Base-by-base conservation (phyloP, 2,329 filamentous ascomycete species). In the Phialophora macrospora region DNA sequence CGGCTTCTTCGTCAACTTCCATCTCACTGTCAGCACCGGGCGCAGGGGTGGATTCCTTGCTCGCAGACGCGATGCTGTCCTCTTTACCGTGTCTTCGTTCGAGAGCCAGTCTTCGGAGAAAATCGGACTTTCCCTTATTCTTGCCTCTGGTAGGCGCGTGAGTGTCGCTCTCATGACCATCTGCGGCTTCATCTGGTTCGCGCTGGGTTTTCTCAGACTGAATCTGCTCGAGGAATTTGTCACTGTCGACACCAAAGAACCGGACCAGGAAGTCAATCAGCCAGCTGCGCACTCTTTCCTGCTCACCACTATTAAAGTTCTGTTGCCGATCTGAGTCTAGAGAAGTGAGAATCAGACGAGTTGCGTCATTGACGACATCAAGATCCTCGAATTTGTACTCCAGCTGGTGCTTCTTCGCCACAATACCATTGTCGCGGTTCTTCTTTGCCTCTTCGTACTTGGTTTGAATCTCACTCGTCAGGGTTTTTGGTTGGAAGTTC, bases 371-470 rank as follows among this genome's bases (percentile, higher is more conserved):
- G 28, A 92, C 80, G 12, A 92, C 86, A 55, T 88, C 87, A 69
- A 87, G 85, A 72, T 93, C 90, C 32, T 84, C 80, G 72, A 97
- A 92, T 20, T 84, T 82, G 80, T 90, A 94, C 52, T 87, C 82
- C 75, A 92, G 90, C 76, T 97, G 94, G 74, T 90, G 86, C 55
- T 85, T 87, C 17, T 87, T 83, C 5, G 86, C 82, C 66, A 85
- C 86, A 71, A 87, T 77, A 55, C 83, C 81, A 55, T 87, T 83
- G 70, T 84, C 85, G 67, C 89, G 87, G 71, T 88, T 82, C 59
- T 91, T 90, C 74, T 91, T 89, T 75, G 94, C 91, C 78, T 97
- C 93, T 76, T 98, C 93, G 72, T 94, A 90, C 77, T 93, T 96
- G 57, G 92, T 93, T 78, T 95, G 93, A 75, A 98, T 93, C 66